Base-by-base conservation (phyloP, 306 rosid genomes). In the Pyrus communis region DNA sequence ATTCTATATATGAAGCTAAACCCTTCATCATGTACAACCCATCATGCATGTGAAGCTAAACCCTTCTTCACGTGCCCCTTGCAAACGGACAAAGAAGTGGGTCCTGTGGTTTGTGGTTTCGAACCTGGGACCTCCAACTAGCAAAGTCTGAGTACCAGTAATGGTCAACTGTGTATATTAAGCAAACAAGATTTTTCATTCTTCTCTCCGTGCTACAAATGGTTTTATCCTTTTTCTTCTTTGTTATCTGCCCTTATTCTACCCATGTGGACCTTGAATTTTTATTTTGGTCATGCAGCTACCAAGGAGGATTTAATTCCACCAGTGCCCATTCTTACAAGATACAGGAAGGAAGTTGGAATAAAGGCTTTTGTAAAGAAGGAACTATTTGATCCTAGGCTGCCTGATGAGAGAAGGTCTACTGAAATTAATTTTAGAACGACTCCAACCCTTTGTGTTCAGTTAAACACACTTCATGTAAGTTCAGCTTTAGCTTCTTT, bases 301-400 rank as follows among this genome's bases (percentile, higher is more conserved):
- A 88, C 86, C 88, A 92, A 92, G 85, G 99, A 95, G 70, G 97
- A 95, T 67, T 74, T 95, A 62, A 86, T 92, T 80, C 99, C 99
- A 35, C 99, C 97, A 11, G 89, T 84, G 74, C 99, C 99, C 65
- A 79, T 92, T 80, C 97, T 95, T 78, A 95, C 99, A 7, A 87
- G 99, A 14, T 90, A 90, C 96, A 88, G 43, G 74, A 95, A 86
- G 85, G 99, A 95, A 85, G 89, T 79, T 78, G 99, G 96, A 85
- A 87, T 95, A 88, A 95, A 95, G 86, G 97, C 99, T 80, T 95
- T 95, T 85, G 97, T 95, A 68, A 92, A 90, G 89, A 95, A 95
- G 87, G 99, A 95, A 85, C 84, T 90, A 12, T 92, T 92, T 90
- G 99, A 95, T 77, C 82, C 89, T 63, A 91, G 93, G 75, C 86